phyloP scores from a whole-genome alignment of 2,329 filamentous ascomycete genomes.

The Claviceps pusilla region DNA sequence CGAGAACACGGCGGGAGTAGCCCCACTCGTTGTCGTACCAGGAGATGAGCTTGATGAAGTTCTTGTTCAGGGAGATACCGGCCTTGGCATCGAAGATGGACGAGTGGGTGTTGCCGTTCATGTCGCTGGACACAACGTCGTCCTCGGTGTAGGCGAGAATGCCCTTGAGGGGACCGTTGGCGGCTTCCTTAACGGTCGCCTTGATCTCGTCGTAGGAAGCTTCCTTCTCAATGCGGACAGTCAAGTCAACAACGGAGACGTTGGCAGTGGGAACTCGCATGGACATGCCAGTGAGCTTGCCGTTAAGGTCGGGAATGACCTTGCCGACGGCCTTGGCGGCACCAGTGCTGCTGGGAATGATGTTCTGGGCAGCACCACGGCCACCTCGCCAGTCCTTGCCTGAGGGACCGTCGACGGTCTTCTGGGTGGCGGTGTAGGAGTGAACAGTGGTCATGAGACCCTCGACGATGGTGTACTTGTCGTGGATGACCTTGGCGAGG shows the following conservation, averaged over 20 bases:
- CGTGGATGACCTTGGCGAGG: conserved; percentile 97
- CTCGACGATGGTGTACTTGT: conserved; percentile 95
- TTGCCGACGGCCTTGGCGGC: conserved; percentile 99
- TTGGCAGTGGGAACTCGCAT: conserved; percentile 98
- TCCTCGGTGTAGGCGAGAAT: conserved; percentile 94
- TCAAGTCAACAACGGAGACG: conserved; percentile 98
- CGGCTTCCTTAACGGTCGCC: conserved; percentile 71
- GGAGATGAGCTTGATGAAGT: conserved; percentile 96
- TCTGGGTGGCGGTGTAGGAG: conserved; percentile 99
- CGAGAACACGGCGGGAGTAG: conserved; percentile 89
- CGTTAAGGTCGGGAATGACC: conserved; percentile 94
- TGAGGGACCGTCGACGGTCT: conserved; percentile 96
- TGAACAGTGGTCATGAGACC: conserved; percentile 99
- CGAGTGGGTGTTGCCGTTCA: conserved; percentile 83
- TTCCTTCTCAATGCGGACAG: conserved; percentile 81
- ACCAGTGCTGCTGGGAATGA: conserved; percentile 97
- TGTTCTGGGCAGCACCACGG: conserved; percentile 97
- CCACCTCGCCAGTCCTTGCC: conserved; percentile 99
- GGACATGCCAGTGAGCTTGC: conserved; percentile 99
- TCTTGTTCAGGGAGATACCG: conserved; percentile 93
- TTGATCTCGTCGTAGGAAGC: conserved; percentile 89
- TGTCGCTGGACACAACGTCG: conserved; percentile 83
- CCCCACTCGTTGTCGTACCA: conserved; percentile 99
- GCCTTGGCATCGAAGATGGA: conserved; percentile 99
- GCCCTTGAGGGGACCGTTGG: conserved; percentile 73